Percentiles rank a stretch among this genome's conserved stretches.
Evolutionary conservation across 1,284 basidiomycete species (phyloP).

Genomic region (Xerocomus amazonicus): DNA sequence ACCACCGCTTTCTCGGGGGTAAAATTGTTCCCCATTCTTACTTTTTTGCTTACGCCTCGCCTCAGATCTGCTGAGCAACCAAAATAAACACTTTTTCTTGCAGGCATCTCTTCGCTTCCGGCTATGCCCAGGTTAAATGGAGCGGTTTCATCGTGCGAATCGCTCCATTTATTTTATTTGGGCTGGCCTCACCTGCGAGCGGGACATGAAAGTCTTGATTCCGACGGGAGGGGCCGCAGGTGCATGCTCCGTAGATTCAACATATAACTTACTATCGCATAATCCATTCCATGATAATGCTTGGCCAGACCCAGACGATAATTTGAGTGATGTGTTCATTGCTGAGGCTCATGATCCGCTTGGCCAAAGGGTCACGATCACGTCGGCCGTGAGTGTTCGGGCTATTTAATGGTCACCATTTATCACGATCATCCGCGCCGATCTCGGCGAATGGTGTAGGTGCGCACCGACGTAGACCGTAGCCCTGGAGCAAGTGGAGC

Average conservation of each 20-base stretch:
- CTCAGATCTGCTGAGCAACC: conserved; percentile 32
- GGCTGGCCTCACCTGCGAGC: conserved; percentile 3
- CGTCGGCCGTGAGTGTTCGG: conserved; percentile 25
- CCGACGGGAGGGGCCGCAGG: conserved; percentile 9
- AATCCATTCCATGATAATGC: conserved; percentile 26
- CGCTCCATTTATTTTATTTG: conserved; percentile 13
- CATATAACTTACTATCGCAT: conserved; percentile 27
- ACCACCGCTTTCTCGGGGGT: conserved; percentile 5
- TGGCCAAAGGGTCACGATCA: conserved; percentile 24
- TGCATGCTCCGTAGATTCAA: conserved; percentile 16
- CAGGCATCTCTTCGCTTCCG: conserved; percentile 23
- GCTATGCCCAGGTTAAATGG: conserved; percentile 13
- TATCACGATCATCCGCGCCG: conserved; percentile 13
- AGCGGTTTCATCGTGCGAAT: conserved; percentile 22
- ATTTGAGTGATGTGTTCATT: background rate
- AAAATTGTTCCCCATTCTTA: background rate
- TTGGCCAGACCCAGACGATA: conserved; percentile 2
- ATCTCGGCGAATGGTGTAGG: conserved; percentile 6
- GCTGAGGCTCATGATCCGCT: background rate
- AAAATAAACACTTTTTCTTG: conserved; percentile 25
- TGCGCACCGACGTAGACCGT: background rate
- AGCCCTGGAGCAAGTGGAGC: background rate
- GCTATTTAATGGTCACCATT: conserved; percentile 16
- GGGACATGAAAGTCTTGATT: conserved; percentile 9
- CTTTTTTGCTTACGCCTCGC: conserved; percentile 9